Base-by-base conservation (phyloP, 2,329 filamentous ascomycete genomes). In the Botryotinia globosa region DNA sequence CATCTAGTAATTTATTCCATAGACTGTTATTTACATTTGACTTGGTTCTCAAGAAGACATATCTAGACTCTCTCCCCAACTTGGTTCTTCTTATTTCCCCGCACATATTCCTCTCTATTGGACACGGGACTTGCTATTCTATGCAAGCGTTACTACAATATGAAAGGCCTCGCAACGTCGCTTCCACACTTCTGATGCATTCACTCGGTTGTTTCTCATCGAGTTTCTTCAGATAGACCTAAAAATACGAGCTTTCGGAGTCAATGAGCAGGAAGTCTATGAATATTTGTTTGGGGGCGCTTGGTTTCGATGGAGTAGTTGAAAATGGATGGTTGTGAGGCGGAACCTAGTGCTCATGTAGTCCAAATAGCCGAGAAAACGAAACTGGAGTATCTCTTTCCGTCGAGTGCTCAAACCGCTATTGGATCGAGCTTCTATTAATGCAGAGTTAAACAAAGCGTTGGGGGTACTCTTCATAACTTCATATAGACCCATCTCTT, bases 401-500 rank as follows among this genome's bases (percentile, higher is more conserved):
- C 10, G 59, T 75, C 44, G 39, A 72, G 20, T 76, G 74, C 39
- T 63, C 71, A 56, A 74, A 74, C 37, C 65, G 71, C 22, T 73
- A 73, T 56, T 75, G 74, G 72, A 59, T 73, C 7, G 34, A 74
- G 3, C 75, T 76, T 75, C 34, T 61, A 65, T 6, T 70, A 65
- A 32, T 58, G 37, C n/a, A 42, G 44, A 16, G 14, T 69, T 45
- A 25, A 71, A 37, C 32, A 63, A 59, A 14, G 9, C 14, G 32
- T 74, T 20, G 34, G n/a, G 20, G 54, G 51, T 14, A 7, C 59
- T 45, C 61, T 48, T 44, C 6, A 48, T 34, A 16, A 37, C 1
- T 82, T 82, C 73, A 76, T 83, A 8, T 67, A 6, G 7, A 45
- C 77, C 51, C 78, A 82, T 74, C 71, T 66, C 78, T 82, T 1